Base-by-base conservation (phyloP, 371 early-diverging fungal genomes). In the Mucor ambiguus region DNA sequence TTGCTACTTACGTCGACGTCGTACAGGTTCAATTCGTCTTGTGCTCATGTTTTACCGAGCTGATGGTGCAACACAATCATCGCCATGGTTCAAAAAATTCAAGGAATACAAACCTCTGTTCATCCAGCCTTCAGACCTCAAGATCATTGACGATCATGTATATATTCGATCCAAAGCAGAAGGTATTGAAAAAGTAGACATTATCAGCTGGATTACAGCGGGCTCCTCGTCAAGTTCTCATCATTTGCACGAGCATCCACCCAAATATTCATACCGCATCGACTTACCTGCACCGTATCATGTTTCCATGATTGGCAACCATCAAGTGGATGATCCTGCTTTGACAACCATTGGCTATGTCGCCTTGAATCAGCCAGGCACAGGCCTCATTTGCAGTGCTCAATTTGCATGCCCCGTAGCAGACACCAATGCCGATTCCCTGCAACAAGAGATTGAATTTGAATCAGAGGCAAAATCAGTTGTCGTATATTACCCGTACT, bases 401-500 rank as follows among this genome's bases (percentile, higher is more conserved):
- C 38, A 54, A 55, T 60, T 22, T 20, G 69, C 69, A 3, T 64
- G 35, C 22, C 64, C 69, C 1, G 54, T 64, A 29, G 63, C 59
- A 11, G 64, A 68, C 2, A 7, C 46, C 2, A 44, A 64, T 14
- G 64, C 69, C 20, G 63, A 64, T 60, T 52, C 57, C 22, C 18
- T 69, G 29, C 69, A 63, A 37, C 64, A 59, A 29, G 55, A 29
- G 30, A 64, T 80, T 24, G 58, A 70, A 14, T 80, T 80, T 49
- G 74, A 80, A 38, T 60, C 68, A 0, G 60, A 66, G 16, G 49
- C 73, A 5, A 63, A 69, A 32, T 28, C 46, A 12, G 66, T 77
- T 12, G 72, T 68, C 3, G 59, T 77, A 1, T 46, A 59, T 6
- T 77, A 73, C 56, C 82, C 82, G 10, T 81, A 79, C 28, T 41